Evolutionary conservation across 305 asterid species (phyloP).

Genomic region (Fraxinus sp.): DNA sequence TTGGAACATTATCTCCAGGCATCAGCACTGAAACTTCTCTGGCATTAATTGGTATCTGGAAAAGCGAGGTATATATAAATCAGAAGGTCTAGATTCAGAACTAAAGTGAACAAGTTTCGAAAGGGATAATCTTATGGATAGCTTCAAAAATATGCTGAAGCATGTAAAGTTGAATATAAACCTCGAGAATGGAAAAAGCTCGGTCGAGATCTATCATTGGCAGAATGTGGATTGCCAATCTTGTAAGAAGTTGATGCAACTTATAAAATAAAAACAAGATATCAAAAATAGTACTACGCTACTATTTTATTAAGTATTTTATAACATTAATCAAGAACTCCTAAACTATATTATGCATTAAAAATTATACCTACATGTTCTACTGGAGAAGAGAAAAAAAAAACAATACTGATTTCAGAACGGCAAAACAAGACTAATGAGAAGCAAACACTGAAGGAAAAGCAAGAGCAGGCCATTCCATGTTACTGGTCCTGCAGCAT

Average conservation of each 20-base stretch:
- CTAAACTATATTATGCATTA: neutral
- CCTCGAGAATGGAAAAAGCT: neutral
- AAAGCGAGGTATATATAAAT: neutral
- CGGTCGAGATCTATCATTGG: neutral
- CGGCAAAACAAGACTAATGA: neutral
- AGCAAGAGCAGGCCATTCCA: neutral
- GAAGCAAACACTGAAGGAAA: neutral
- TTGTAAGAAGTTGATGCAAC: neutral
- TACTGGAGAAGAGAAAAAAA: no score
- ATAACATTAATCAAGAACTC: neutral
- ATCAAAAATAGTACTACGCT: neutral
- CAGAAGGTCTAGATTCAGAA: neutral
- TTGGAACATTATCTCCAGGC: slow-evolving; percentile 78
- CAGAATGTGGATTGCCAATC: neutral
- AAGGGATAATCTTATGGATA: neutral
- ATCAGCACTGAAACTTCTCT: slow-evolving; percentile 73
- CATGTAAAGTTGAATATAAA: neutral
- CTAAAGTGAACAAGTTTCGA: neutral
- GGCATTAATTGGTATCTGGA: slow-evolving; percentile 56
- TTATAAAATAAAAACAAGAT: neutral
- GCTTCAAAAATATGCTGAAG: neutral
- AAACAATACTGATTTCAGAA: neutral
- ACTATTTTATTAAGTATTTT: neutral
- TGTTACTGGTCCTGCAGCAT: neutral
- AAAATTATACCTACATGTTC: neutral